phyloP scores from a whole-genome alignment of 2,329 filamentous ascomycete genomes.

The Colletotrichum destructivum region DNA sequence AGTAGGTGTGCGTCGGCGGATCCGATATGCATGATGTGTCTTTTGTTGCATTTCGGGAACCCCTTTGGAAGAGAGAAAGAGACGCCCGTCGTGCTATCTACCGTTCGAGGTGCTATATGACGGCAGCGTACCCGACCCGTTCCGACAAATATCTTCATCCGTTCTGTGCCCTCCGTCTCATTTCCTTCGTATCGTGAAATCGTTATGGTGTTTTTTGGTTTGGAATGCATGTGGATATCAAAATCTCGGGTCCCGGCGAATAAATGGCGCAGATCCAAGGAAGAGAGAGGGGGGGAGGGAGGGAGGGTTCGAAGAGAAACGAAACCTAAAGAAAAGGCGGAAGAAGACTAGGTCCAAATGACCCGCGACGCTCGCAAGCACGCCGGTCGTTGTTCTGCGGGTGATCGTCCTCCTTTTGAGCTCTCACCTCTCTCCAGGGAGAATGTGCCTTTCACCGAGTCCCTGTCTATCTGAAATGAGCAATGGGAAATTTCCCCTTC shows the following conservation, averaged over 20 bases:
- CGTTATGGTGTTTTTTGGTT: conserved; percentile 19
- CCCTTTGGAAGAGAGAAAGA: not conserved
- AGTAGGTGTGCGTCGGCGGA: not conserved
- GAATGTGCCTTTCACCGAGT: conserved; percentile 27
- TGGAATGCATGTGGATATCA: conserved; percentile 28
- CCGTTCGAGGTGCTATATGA: not conserved
- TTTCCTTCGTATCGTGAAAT: conserved; percentile 40
- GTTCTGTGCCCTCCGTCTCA: conserved; percentile 4
- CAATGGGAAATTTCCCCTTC: conserved; percentile 8
- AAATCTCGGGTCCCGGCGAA: conserved; percentile 14
- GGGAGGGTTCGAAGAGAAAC: not conserved
- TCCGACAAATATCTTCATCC: not conserved
- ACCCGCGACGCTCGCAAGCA: conserved; percentile 13
- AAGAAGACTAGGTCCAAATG: not conserved
- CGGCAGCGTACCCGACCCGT: not conserved
- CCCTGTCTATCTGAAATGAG: conserved; percentile 36
- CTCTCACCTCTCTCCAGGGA: conserved; percentile 18
- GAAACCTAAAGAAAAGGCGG: not conserved
- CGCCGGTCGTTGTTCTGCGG: conserved; percentile 7
- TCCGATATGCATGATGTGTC: not conserved
- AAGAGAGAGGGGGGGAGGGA: not conserved
- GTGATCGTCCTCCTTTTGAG: not conserved
- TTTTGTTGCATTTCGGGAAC: conserved; percentile 2
- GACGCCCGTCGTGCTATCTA: conserved; percentile 13
- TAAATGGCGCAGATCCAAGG: conserved; percentile 14